Base-by-base conservation (phyloP, 225 moss, liverwort and hornwort species). In the Takakia lepidozioides region DNA sequence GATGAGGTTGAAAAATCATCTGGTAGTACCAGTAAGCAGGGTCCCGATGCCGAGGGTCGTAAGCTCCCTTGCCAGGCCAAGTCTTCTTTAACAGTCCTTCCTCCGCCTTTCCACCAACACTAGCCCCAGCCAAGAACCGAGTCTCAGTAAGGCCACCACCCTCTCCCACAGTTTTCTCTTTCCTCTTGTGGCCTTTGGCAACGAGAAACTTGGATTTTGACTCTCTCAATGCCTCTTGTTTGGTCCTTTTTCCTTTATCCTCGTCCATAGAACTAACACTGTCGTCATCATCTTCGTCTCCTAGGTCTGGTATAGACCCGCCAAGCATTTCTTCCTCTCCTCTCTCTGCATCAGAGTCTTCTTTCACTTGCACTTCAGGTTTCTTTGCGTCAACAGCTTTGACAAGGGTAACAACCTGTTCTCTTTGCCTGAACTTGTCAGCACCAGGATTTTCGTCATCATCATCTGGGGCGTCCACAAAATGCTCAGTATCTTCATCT, bases 401-500 rank as follows among this genome's bases (percentile, higher is more conserved):
- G 43, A 16, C 51, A 29, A 23, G 15, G 15, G 19, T 7, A 23
- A 2, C 1, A 23, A 3, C 21, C 5, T 5, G 4, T 16, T 38
- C 27, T 27, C n/a, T 25, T n/a, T n/a, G n/a, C n/a, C n/a, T n/a
- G n/a, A n/a, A n/a, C n/a, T n/a, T n/a, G n/a, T n/a, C n/a, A n/a
- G n/a, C n/a, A 41, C 28, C 37, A 55, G 55, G 29, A 30, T 29
- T 11, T 18, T 49, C 58, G 22, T 56, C 47, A 74, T 64, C 73
- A 30, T 70, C 74, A 46, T 79, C 78, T 36, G 37, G 61, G 5
- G 56, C 55, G 76, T 95, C 95, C 59, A 82, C 67, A 48, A 98
- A 98, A 54, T 83, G 87, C 59, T 98, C 98, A 15, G 73, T 52
- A n/a, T 92, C 92, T 19, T 83, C 98, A 54, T 91, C 91, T 52